phyloP scores from a whole-genome alignment of 495 filamentous ascomycete genomes.

The Mytilinidion resinicola region DNA sequence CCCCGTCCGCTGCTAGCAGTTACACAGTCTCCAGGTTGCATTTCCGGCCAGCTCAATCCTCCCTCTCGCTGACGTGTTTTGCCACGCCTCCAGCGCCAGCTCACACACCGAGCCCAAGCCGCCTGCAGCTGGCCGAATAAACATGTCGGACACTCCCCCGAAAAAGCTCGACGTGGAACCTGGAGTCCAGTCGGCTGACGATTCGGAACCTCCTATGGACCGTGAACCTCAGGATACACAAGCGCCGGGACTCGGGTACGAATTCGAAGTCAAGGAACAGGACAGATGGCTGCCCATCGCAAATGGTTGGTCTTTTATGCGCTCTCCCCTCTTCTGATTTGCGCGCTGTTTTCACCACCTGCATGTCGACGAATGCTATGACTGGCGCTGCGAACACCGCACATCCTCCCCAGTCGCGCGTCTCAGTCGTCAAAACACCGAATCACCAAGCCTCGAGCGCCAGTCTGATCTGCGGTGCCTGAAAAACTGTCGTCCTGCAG shows the following conservation, averaged over 20 bases:
- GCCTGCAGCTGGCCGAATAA: slow-evolving; percentile 62
- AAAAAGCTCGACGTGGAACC: slow-evolving; percentile 85
- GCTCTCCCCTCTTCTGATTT: slow-evolving; percentile 42
- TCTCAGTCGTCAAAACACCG: slow-evolving; percentile 31
- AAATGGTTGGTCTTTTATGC: slow-evolving; percentile 79
- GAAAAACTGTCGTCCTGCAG: slow-evolving; percentile 29
- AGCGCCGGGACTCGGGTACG: slow-evolving; percentile 63
- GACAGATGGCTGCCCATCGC: slow-evolving; percentile 99
- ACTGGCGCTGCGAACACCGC: slow-evolving; percentile 47
- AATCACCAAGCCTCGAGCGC: slow-evolving; percentile 31
- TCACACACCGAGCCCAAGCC: slow-evolving; percentile 34
- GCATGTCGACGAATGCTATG: slow-evolving; percentile 37
- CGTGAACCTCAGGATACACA: slow-evolving; percentile 59
- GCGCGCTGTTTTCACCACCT: slow-evolving; percentile 51
- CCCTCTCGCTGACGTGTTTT: slow-evolving; percentile 29
- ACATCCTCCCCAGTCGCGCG: slow-evolving; percentile 39
- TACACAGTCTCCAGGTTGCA: slow-evolving; percentile 13
- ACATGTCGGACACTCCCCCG: slow-evolving; percentile 87
- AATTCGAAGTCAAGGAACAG: slow-evolving; percentile 99
- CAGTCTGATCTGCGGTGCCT: slow-evolving; percentile 21
- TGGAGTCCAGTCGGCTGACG: slow-evolving; percentile 88
- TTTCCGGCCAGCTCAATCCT: slow-evolving; percentile 19
- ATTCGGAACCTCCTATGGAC: slow-evolving; percentile 65
- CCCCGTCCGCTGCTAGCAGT: slow-evolving; percentile 9
- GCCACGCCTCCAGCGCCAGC: slow-evolving; percentile 34